Evolutionary conservation across 2,329 filamentous ascomycete species (phyloP), one percentile per base, ranked within the genome.

Genomic region (Fusarium pseudograminearum): DNA sequence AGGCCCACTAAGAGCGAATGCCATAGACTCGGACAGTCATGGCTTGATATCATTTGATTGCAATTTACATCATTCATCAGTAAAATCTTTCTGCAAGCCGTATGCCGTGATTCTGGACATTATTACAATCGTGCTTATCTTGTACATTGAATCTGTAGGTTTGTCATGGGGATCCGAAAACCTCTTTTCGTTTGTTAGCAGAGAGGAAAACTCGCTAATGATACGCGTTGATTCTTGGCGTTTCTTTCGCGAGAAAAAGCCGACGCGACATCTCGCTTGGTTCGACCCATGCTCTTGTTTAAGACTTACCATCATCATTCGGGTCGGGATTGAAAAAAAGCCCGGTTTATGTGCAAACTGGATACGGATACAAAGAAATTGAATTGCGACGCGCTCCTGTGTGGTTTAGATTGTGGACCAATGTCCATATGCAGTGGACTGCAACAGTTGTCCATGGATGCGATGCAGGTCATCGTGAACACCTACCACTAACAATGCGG

Each of bases 11-110:
- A 58, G 56, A 71, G 63, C 68, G 61, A 73, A 51, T 46, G 62
- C 62, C 70, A 55, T 63, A 61, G 62, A 74, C 65, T 60, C 45
- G 69, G 59, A 72, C 60, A 57, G 67, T 71, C 69, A 63, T 65
- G 65, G 65, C 63, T 38, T 54, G 70, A 68, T 72, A 73, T 66
- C 53, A 60, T 68, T 60, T 71, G 56, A 66, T 62, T 62, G 58
- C 56, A 47, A 64, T 53, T 59, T 68, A 71, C 46, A 53, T 47
- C 9, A 58, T 46, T 52, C 22, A 65, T 15, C n/a, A 28, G 26
- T 20, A 8, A 22, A 38, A 12, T 12, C 18, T 56, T 26, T 41
- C 26, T 26, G 26, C 20, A 4, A 28, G 14, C 10, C 6, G 8
- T 15, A 30, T 20, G 7, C 5, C 15, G 36, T 22, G 48, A 41